Base-by-base conservation (phyloP, 331 rosid genomes). In the Pyracantha coccinea region DNA sequence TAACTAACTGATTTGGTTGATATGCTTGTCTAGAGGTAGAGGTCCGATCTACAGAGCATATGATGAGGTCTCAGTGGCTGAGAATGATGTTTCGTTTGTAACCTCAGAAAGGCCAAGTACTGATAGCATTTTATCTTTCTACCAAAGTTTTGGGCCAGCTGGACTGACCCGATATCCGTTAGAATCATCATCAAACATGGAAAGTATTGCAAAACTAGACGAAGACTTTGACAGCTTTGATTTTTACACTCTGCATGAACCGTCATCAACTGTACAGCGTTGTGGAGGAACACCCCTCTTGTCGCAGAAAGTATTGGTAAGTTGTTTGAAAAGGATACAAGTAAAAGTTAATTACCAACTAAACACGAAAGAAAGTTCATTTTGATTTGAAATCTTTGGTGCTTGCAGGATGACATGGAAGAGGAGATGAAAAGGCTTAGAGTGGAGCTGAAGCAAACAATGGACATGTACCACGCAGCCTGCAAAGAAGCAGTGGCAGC, bases 381-480 rank as follows among this genome's bases (percentile, higher is more conserved):
- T 57, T 4, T 57, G 62, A 57, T 57, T 57, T 1, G 5, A n/a
- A 28, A 62, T 62, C 11, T 17, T 16, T 61, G 7, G 47, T 20
- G 16, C 29, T 70, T 72, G 70, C 82, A 83, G 87, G 72, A 76
- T 15, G 20, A 70, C n/a, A 33, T 76, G 61, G 81, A 83, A 69
- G 84, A 73, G 24, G 80, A 74, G 66, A 44, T 83, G 57, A 71
- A 57, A 75, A 77, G 69, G 45, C 84, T 66, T 21, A 83, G 76
- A 79, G 19, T 73, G 41, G 80, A 80, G 59, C 71, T 72, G 32
- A 66, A 69, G 74, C 32, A 78, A 64, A 73, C 71, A 64, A 73
- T 47, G 70, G 80, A 69, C 19, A 73, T 76, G 84, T 79, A 77
- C 66, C 76, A 73, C 47, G 33, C 27, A 33, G 82, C 82, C 68